Base-by-base conservation (phyloP, 768 basidiomycete species). In the Dendrothele bispora region DNA sequence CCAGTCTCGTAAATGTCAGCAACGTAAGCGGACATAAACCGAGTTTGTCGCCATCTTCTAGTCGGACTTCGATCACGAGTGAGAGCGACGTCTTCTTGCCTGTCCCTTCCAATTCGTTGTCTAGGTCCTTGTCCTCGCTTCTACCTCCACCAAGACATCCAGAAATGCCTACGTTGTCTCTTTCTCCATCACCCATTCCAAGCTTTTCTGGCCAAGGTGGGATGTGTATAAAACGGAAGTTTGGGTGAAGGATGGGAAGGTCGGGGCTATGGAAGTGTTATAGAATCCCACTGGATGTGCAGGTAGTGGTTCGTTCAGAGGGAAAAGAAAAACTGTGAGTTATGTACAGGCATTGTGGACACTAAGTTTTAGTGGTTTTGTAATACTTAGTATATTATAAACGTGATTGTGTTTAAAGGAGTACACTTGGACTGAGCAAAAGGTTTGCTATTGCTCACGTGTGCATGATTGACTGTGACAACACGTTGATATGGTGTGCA, bases 401-500 rank as follows among this genome's bases (percentile, higher is more conserved):
- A n/a, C n/a, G n/a, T n/a, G n/a, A n/a, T n/a, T n/a, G n/a, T n/a
- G n/a, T n/a, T n/a, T n/a, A n/a, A n/a, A 90, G 88, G 72, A 71
- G 25, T 74, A 80, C 45, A 56, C 92, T 2, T 98, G 94, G 94
- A 68, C 86, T 10, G 95, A 95, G 4, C 92, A 91, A 24, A 93
- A 88, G 67, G 92, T 95, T 20, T 95, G 95, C 0, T 83, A 88
- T 62, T 49, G 98, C 22, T 74, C 85, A 55, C 93, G 95, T 71
- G 53, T 95, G 46, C 91, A 97, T 59, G 70, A n/a, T n/a, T n/a
- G 94, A 95, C 35, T 71, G 66, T 2, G 95, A 95, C 10, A 98
- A 97, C 63, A 71, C 79, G 3, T 73, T 89, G 7, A 74, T 94
- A 3, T 98, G 87, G 66, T n/a, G n/a, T n/a, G 65, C 75, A 10